Percentiles rank a stretch among this genome's conserved stretches.
Evolutionary conservation across 345 rosid species (phyloP).

Genomic region (Corchorus capsularis): DNA sequence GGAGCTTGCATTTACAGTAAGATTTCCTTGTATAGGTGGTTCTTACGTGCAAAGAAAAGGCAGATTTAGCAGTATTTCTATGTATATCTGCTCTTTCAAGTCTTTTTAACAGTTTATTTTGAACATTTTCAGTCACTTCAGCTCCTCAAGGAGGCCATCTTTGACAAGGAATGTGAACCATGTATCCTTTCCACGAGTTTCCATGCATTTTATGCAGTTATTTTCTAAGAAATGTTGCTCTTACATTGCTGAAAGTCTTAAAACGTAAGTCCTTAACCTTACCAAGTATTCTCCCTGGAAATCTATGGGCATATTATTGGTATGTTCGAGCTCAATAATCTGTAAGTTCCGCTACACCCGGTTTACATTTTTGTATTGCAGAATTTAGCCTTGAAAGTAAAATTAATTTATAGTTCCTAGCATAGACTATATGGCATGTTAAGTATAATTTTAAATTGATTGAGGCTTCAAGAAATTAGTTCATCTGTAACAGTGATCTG

Average conservation of each 20-base stretch:
- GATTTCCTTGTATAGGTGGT: constrained; percentile 20
- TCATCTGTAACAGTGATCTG: constrained; percentile 66
- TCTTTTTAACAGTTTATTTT: constrained; percentile 19
- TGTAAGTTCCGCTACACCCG: constrained; percentile 55
- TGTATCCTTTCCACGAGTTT: constrained; percentile 54
- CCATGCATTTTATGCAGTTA: constrained; percentile 5
- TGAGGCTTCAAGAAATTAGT: constrained; percentile 17
- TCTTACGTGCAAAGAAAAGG: not conserved
- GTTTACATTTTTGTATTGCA: not conserved
- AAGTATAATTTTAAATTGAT: constrained; percentile 20
- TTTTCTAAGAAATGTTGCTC: not conserved
- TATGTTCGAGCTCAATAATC: constrained; percentile 96
- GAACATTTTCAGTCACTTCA: constrained; percentile 66
- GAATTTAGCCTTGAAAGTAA: constrained; percentile 6
- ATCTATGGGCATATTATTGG: constrained; percentile 88
- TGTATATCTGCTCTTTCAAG: not conserved
- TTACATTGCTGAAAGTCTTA: constrained; percentile 3
- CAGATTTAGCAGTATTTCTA: constrained; percentile 9
- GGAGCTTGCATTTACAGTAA: constrained; percentile 75
- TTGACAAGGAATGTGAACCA: constrained; percentile 79
- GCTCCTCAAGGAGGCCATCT: constrained; percentile 74
- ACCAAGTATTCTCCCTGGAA: constrained; percentile 83
- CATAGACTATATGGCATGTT: not conserved
- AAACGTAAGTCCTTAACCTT: constrained; percentile 53
- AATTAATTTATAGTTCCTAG: not conserved